Evolutionary conservation across 495 filamentous ascomycete genomes (phyloP), one percentile per base, ranked within the genome.

Genomic region (Cercophora sp.): DNA sequence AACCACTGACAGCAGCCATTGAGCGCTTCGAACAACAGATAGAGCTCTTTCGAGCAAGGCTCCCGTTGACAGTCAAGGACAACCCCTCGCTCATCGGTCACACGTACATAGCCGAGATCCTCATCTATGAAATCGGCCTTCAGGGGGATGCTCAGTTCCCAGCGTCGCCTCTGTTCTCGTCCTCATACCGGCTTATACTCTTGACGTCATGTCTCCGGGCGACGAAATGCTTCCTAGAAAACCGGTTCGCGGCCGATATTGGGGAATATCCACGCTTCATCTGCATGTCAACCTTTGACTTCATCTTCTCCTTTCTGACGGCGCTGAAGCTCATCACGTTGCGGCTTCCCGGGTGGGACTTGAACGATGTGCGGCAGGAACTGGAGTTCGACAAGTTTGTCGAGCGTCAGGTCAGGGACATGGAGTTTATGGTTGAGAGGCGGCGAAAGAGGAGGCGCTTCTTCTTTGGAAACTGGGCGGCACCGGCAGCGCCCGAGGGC

Each of bases 81-180:
- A 56, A 66, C 36, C 39, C 48, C 8, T 57, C 58, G 1, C 39
- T 69, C 16, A 18, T 25, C 6, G 57, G 61, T 23, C 66, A 69
- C 53, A 15, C 65, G 22, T 31, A 47, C 44, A 51, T 66, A 8
- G 57, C 63, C 13, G 57, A 69, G 40, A 59, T 64, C 18, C 39
- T 69, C 24, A 50, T 69, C 24, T 61, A 61, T 48, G 63, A 69
- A 29, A 53, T 48, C 44, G 59, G 40, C 20, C 48, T 68, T 13
- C 23, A 51, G 8, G 56, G 49, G 24, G 24, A 6, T 11, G 11
- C 36, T 5, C 22, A 11, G 16, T 15, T 22, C 16, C 31, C 31
- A 10, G 13, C 23, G 20, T 27, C 20, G 24, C 34, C 22, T 23
- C 9, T 24, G 19, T 46, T 18, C 44, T 11, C 40, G 24, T 16